Evolutionary conservation across 192 early-diverging fungal genomes (phyloP).

Genomic region (Backusella tarrabulga): DNA sequence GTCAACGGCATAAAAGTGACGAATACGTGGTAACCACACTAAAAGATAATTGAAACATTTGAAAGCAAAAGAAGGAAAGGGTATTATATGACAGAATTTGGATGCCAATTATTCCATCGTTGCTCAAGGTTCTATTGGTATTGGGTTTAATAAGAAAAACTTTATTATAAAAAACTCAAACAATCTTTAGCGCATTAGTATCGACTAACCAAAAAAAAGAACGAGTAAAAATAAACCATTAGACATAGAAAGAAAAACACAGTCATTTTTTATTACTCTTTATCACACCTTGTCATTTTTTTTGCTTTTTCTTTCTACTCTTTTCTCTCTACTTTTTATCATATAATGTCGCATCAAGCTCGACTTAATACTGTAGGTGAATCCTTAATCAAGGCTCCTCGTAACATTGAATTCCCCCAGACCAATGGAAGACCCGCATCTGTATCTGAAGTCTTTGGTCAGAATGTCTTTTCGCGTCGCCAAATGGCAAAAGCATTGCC

Average conservation of each 20-base stretch:
- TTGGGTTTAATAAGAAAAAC: neutral
- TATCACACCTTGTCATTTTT: neutral
- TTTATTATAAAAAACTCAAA: neutral
- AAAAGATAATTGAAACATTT: neutral
- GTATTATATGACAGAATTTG: neutral
- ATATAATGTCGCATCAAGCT: conserved; percentile 39
- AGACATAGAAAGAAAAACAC: neutral
- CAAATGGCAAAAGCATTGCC: conserved; percentile 85
- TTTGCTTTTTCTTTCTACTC: neutral
- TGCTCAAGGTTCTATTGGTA: neutral
- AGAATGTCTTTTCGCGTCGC: conserved; percentile 93
- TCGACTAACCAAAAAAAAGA: neutral
- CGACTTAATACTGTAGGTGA: conserved; percentile 42
- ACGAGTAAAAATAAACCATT: neutral
- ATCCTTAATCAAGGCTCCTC: conserved; percentile 62
- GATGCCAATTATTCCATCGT: neutral
- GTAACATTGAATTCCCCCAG: conserved; percentile 78
- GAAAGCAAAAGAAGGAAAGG: neutral
- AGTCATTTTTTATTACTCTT: neutral
- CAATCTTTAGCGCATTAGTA: neutral
- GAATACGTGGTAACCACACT: neutral
- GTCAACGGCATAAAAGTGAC: neutral
- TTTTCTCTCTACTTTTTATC: neutral
- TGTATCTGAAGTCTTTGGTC: conserved; percentile 88
- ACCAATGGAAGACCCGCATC: conserved; percentile 69